phyloP scores from a whole-genome alignment of 2,329 filamentous ascomycete species.

The Colletotrichum sp. region DNA sequence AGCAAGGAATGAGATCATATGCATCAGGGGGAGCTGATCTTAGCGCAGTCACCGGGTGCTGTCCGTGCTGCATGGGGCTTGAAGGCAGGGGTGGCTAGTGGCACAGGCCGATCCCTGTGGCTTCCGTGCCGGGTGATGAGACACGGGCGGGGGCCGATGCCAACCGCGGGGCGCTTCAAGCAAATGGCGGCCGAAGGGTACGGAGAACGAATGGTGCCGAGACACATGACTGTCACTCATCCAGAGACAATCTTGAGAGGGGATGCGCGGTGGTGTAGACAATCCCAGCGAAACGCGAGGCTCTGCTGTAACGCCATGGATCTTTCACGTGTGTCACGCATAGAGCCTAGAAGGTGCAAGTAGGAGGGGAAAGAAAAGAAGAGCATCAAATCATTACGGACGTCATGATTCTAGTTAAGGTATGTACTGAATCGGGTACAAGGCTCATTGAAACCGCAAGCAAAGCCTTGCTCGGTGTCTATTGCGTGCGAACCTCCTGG shows the following conservation, averaged over 20 bases:
- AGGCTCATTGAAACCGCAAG: background rate
- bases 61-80: background rate
- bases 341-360: background rate
- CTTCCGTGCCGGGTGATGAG: background rate
- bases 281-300: background rate
- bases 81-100: background rate
- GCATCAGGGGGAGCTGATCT: background rate
- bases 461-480: conserved; percentile 32
- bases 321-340: background rate
- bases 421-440: background rate
- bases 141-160: conserved; percentile 3
- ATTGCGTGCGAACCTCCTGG: conserved; percentile 74
- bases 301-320: background rate
- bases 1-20: conserved; percentile 9
- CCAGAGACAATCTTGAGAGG: background rate
- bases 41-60: background rate
- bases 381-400: conserved; percentile 4
- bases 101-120: background rate
- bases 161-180: background rate
- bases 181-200: background rate
- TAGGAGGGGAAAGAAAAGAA: background rate
- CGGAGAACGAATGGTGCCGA: background rate
- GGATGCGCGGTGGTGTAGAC: background rate
- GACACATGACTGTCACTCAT: background rate
- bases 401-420: background rate